A percentile compares a stretch with the other conserved stretches of the same genome.
Evolutionary conservation across 2,329 filamentous ascomycete genomes (phyloP).

Genomic region (Emericellopsis atlantica): DNA sequence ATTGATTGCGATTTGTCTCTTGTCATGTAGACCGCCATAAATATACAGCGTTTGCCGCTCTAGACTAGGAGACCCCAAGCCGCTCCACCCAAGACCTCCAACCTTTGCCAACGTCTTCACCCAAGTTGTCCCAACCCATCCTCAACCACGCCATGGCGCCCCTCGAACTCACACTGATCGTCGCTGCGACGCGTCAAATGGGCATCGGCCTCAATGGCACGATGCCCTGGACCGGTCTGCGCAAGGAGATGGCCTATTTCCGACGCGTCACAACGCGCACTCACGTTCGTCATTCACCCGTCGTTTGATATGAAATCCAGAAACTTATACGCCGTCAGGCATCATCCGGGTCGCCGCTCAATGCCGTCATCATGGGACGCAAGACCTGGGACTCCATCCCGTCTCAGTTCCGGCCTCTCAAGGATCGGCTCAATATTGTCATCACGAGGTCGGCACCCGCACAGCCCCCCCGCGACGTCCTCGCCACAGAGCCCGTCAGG

Average conservation of each 20-base stretch:
- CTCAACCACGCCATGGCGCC: slow-evolving; percentile 15
- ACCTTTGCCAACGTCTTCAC: no score
- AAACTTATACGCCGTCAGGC: not conserved
- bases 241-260: slow-evolving; percentile 91
- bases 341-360: slow-evolving; percentile 25
- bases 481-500: slow-evolving; percentile 34
- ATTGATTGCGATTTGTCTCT: no score
- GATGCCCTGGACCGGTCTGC: slow-evolving; percentile 82
- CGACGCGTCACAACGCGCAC: slow-evolving; percentile 71
- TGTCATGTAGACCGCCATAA: no score
- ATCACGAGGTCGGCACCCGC: slow-evolving; percentile 42
- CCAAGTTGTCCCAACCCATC: not conserved
- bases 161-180: slow-evolving; percentile 71
- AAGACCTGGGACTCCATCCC: slow-evolving; percentile 96
- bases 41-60: no score
- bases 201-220: slow-evolving; percentile 73
- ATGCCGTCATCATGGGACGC: slow-evolving; percentile 91
- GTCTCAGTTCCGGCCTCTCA: slow-evolving; percentile 62
- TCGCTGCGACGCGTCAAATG: slow-evolving; percentile 81
- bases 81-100: no score
- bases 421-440: slow-evolving; percentile 70
- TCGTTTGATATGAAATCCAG: not conserved
- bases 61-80: no score
- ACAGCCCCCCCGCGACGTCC: slow-evolving; percentile 5
- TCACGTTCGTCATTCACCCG: slow-evolving; percentile 16